Percentiles rank a stretch among this genome's conserved stretches.
Evolutionary conservation across 2,329 filamentous ascomycete species (phyloP).

Genomic region (Ophiostoma sp.): DNA sequence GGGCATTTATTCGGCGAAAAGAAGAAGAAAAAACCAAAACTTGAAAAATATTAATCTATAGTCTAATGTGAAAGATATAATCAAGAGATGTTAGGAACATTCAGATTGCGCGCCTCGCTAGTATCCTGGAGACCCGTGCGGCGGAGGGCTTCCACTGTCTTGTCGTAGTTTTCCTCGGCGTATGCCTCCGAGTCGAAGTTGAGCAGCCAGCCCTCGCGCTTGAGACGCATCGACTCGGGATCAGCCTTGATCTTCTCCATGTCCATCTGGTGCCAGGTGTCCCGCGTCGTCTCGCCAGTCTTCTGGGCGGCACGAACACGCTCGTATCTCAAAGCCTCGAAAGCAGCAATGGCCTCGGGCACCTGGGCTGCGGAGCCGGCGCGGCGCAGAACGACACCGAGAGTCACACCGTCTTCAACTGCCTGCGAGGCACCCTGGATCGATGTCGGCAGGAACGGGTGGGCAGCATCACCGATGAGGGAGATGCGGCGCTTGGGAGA

Average conservation of each 20-base stretch:
- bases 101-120: conserved; percentile 23
- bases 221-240: conserved; percentile 32
- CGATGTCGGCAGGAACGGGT: conserved; percentile 46
- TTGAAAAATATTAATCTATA: not conserved
- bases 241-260: conserved; percentile 31
- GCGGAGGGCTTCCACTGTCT: conserved; percentile 24
- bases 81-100: conserved; percentile 19
- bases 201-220: conserved; percentile 33
- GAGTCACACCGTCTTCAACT: conserved; percentile 46
- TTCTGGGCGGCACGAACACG: conserved; percentile 33
- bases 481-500: conserved; percentile 39
- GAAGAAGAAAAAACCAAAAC: too few relatives aligned
- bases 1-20: too few relatives aligned
- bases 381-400: conserved; percentile 35
- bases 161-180: conserved; percentile 31
- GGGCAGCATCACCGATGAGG: conserved; percentile 47
- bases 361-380: conserved; percentile 23
- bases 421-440: conserved; percentile 46
- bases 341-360: conserved; percentile 31
- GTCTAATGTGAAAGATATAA: not conserved
- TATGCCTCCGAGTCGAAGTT: conserved; percentile 33
- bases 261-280: conserved; percentile 34
- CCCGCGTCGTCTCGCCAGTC: conserved; percentile 33
- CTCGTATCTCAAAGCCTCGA: conserved; percentile 33
- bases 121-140: conserved; percentile 23